A percentile compares a stretch with the other conserved stretches of the same genome.
phyloP scores from a whole-genome alignment of 441 rosid species.

The Gossypium lobatum region DNA sequence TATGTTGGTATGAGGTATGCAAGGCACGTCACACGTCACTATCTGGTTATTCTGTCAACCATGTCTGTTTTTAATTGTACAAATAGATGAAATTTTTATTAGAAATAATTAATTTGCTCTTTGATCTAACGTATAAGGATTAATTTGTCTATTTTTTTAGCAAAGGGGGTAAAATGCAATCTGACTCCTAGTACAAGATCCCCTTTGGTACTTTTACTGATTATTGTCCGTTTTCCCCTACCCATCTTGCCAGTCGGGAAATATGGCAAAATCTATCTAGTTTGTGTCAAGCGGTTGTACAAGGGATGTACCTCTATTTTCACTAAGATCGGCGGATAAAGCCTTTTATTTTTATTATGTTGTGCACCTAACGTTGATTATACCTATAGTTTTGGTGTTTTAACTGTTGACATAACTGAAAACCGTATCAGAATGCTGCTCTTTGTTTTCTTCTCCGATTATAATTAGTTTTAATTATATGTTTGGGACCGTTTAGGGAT shows the following conservation, averaged over 20 bases:
- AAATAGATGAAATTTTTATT: too few species aligned
- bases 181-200: too few species aligned
- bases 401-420: background rate
- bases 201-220: too few species aligned
- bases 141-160: too few species aligned
- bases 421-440: background rate
- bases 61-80: too few species aligned
- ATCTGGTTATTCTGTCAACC: too few species aligned
- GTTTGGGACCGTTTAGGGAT: constrained; percentile 37
- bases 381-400: background rate
- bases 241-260: background rate
- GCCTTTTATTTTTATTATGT: background rate
- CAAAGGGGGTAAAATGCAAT: too few species aligned
- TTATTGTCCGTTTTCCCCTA: background rate
- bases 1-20: too few species aligned
- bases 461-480: constrained; percentile 4
- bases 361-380: background rate
- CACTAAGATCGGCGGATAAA: background rate
- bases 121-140: too few species aligned
- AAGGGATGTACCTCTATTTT: background rate
- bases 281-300: background rate
- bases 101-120: too few species aligned
- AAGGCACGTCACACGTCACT: too few species aligned
- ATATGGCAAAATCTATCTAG: background rate
- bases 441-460: background rate